These are phyloP conservation scores for Persicaria maculosa DNA, from an alignment of 148 eudicot species.

Conservation along the genomic window DNA sequence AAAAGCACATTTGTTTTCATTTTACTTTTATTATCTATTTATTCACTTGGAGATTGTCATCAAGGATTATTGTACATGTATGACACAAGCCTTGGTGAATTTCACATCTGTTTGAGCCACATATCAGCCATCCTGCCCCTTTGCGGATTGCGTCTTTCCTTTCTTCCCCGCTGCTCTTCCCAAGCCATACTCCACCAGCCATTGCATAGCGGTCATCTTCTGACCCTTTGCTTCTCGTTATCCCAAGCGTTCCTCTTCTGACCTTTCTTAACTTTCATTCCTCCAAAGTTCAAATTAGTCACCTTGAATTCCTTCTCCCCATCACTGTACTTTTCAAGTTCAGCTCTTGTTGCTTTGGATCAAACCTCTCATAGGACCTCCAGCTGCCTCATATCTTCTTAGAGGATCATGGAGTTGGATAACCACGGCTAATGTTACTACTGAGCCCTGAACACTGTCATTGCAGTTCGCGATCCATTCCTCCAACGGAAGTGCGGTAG, in stretches of 20 bases:
- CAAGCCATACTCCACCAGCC: conserved; percentile 71
- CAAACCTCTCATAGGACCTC: conserved; percentile 64
- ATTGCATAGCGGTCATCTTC: conserved; percentile 89
- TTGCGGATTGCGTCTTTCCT: conserved; percentile 28
- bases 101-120: conserved; percentile 96
- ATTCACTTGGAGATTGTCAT: background rate
- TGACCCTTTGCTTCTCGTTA: conserved; percentile 69
- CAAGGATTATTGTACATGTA: background rate
- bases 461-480: conserved; percentile 49
- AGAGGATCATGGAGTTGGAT: conserved; percentile 74
- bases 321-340: conserved; percentile 15
- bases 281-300: conserved; percentile 63
- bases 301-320: conserved; percentile 49
- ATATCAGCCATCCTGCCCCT: conserved; percentile 74
- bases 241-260: conserved; percentile 67
- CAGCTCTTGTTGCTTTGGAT: conserved; percentile 38
- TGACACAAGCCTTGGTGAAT: conserved; percentile 29
- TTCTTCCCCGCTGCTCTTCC: conserved; percentile 49
- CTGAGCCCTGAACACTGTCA: conserved; percentile 14
- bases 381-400: conserved; percentile 82
- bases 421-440: conserved; percentile 33
- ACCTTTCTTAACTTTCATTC: conserved; percentile 49
- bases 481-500: conserved; percentile 57
- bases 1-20: no score
- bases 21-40: background rate